A percentile compares a stretch with the other conserved stretches of the same genome.
Conservation (phyloP, 1,139 yeast species). For the Blastobotrys proliferans region DNA sequence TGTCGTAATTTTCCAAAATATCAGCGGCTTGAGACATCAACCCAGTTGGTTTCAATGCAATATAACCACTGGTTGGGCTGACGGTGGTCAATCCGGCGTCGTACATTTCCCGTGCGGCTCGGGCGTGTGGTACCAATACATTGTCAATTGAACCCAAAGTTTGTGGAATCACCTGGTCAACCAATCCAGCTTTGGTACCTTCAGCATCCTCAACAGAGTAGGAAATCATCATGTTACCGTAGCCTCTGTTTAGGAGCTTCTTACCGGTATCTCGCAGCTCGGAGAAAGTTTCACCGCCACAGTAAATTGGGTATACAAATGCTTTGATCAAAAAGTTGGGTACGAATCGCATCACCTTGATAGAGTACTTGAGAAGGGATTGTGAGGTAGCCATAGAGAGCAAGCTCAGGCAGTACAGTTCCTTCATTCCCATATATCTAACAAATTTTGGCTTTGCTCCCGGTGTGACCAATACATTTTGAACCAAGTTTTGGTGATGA, state of each 20-base stretch:
- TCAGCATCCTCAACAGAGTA: conserved; percentile 92
- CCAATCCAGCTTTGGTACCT: conserved; percentile 49
- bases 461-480: conserved; percentile 13
- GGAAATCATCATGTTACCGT: conserved; percentile 90
- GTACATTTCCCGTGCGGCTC: conserved; percentile 31
- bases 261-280: conserved; percentile 72
- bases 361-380: conserved; percentile 31
- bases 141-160: conserved; percentile 57
- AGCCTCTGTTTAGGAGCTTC: conserved; percentile 64
- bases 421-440: conserved; percentile 21
- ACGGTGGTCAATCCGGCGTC: conserved; percentile 48
- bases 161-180: conserved; percentile 62
- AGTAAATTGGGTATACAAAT: conserved; percentile 76
- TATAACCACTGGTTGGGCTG: conserved; percentile 35
- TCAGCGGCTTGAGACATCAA: conserved; percentile 71
- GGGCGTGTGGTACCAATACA: conserved; percentile 73
- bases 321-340: conserved; percentile 69
- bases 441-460: conserved; percentile 22
- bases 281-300: conserved; percentile 79
- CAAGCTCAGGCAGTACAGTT: conserved; percentile 29
- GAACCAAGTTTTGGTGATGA: too few relatives aligned
- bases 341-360: conserved; percentile 38
- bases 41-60: conserved; percentile 94
- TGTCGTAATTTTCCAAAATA: conserved; percentile 60
- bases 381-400: conserved; percentile 35